Evolutionary conservation across 306 rosid genomes (phyloP), one percentile per base, ranked within the genome.

Genomic region (Fragaria iinumae): DNA sequence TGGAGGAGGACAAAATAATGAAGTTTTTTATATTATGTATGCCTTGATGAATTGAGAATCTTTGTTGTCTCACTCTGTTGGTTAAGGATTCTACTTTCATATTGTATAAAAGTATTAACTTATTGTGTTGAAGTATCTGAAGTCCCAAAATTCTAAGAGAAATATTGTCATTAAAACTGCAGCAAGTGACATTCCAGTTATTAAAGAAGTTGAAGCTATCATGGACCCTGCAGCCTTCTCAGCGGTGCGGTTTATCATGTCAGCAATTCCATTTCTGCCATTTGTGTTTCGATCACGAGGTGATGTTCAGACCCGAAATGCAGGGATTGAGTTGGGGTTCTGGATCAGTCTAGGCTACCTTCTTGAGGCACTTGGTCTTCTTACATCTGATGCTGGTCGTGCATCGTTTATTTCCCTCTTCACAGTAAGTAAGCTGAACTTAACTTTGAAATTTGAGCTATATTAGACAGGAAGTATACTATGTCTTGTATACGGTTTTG

Each of bases 321-420:
- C 93, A 10, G 97, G 97, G 69, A 78, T 88, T 69, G 97, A 91
- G 80, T 84, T 89, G 80, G 97, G 93, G 52, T 82, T 84, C 74
- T 91, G 97, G 93, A 84, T 86, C 83, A 89, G 97, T 82, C 79
- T 89, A 25, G 97, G 91, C 18, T 91, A 91, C 86, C 83, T 91
- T 48, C 84, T 80, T 84, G 93, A 89, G 85, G 92, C 93, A 62
- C 32, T 89, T 74, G 97, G 93, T 75, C 81, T 89, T 43, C 87
- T 84, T 73, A 89, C 97, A 68, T 87, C 97, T 52, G 97, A 89
- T 83, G 92, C 97, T 53, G 91, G 93, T 41, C 91, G 92, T 16
- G 93, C 93, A 48, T 89, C 93, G 3, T 91, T 91, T 70, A 74
- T 86, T 64, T 81, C 92, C 34, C 84, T 71, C 72, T 85, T 89